Evolutionary conservation across 305 asterid genomes (phyloP).

Genomic region (Caryopteris hybrid): DNA sequence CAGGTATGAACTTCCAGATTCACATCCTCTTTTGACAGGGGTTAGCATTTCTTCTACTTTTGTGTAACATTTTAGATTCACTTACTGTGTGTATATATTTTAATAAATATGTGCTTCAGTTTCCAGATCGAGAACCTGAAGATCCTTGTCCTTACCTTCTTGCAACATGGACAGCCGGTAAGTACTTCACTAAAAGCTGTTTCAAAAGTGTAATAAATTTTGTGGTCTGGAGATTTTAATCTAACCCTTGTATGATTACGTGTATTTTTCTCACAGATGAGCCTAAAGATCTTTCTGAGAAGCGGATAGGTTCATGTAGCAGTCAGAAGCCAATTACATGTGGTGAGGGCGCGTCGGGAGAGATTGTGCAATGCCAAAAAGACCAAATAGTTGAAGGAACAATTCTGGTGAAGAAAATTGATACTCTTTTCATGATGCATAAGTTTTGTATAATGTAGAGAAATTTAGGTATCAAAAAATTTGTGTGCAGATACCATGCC

Average conservation of each 20-base stretch:
- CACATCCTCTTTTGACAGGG: constrained; percentile 42
- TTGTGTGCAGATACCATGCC: constrained; percentile 34
- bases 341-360: no score
- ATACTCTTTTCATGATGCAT: neutral
- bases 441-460: no score
- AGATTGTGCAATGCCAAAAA: neutral
- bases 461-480: neutral
- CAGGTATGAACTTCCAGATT: constrained; percentile 64
- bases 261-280: no score
- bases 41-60: constrained; percentile 29
- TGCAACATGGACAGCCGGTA: constrained; percentile 44
- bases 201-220: no score
- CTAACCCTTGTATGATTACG: no score
- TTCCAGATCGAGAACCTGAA: constrained; percentile 32
- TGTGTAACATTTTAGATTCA: no score
- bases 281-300: no score
- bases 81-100: no score
- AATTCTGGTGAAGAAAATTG: constrained; percentile 38
- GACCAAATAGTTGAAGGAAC: constrained; percentile 35
- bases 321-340: no score
- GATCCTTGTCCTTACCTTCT: constrained; percentile 57
- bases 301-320: no score
- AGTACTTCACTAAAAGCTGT: no score
- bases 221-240: no score
- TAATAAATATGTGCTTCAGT: constrained; percentile 29